Percentiles rank a stretch among this genome's conserved stretches.
Evolutionary conservation across 176 grass and related monocot genomes (phyloP).

Genomic region (Tillandsia fasciculata): DNA sequence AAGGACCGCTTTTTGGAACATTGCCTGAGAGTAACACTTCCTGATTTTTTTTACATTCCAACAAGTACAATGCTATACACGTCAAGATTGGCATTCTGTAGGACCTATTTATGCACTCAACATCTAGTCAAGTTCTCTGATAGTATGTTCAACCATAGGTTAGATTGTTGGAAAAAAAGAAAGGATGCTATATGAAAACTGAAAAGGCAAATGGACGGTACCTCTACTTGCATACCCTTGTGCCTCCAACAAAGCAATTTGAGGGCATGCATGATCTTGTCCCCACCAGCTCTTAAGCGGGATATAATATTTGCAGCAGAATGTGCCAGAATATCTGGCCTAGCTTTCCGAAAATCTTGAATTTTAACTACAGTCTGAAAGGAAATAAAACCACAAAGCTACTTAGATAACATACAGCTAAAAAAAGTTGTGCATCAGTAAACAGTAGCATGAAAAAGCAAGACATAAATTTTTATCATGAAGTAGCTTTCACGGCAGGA

Average conservation of each 20-base stretch:
- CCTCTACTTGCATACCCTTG: conserved; percentile 74
- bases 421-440: background rate
- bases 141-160: too few species aligned
- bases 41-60: too few species aligned
- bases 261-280: conserved; percentile 71
- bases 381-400: background rate
- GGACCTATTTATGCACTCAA: too few species aligned
- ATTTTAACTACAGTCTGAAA: conserved; percentile 51
- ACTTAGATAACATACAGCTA: background rate
- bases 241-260: conserved; percentile 72
- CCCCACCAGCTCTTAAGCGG: conserved; percentile 56
- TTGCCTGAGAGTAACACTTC: too few species aligned
- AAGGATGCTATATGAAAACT: background rate
- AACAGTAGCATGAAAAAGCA: conserved; percentile 4
- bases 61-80: too few species aligned
- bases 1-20: too few species aligned
- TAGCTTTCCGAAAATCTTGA: conserved; percentile 58
- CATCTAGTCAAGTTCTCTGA: too few species aligned
- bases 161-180: background rate
- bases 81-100: too few species aligned
- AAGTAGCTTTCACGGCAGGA: background rate
- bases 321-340: conserved; percentile 69
- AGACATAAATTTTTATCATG: background rate
- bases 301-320: conserved; percentile 65
- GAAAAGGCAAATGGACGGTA: conserved; percentile 19